Conservation (phyloP, 352 stramenopile species). For the Saprolegnia parasitica region DNA sequence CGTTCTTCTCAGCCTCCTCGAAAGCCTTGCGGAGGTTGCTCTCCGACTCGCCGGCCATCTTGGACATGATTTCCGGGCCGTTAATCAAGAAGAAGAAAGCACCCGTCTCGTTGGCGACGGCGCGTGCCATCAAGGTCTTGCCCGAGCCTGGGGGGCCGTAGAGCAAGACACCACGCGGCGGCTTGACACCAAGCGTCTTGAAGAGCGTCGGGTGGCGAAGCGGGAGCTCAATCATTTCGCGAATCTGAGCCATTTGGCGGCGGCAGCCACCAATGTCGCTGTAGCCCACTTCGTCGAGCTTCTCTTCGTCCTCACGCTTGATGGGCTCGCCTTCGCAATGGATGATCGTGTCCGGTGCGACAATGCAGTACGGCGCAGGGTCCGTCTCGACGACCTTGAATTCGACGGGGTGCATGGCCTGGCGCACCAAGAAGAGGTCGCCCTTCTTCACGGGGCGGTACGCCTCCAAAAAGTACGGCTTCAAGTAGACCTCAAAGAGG, state of each 20-base stretch:
- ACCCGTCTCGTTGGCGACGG: conserved; percentile 98
- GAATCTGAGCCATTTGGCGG: conserved; percentile 99
- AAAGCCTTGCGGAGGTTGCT: conserved; percentile 96
- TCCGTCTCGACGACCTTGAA: conserved; percentile 99
- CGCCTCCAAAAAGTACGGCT: conserved; percentile 99
- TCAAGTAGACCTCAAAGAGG: conserved; percentile 99
- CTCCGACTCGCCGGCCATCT: conserved; percentile 93
- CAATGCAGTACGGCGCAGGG: conserved; percentile 96
- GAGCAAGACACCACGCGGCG: conserved; percentile 97
- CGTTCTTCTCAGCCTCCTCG: conserved; percentile 99
- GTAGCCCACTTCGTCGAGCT: conserved; percentile 98
- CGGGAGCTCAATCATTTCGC: conserved; percentile 99
- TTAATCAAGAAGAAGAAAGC: conserved; percentile 99
- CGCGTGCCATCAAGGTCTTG: conserved; percentile 98
- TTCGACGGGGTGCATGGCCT: conserved; percentile 99
- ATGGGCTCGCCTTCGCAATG: conserved; percentile 99
- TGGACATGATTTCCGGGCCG: conserved; percentile 99
- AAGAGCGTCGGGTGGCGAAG: conserved; percentile 97
- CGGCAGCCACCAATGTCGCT: conserved; percentile 98
- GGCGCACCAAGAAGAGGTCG: conserved; percentile 97
- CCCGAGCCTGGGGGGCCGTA: conserved; percentile 97
- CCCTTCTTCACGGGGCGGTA: conserved; percentile 99
- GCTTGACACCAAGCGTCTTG: conserved; percentile 99
- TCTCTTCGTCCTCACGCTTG: conserved; percentile 98
- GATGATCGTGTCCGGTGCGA: conserved; percentile 99